A percentile compares a stretch with the other conserved stretches of the same genome.
phyloP scores from a whole-genome alignment of 495 filamentous ascomycete species.

The Penicillium salamii region DNA sequence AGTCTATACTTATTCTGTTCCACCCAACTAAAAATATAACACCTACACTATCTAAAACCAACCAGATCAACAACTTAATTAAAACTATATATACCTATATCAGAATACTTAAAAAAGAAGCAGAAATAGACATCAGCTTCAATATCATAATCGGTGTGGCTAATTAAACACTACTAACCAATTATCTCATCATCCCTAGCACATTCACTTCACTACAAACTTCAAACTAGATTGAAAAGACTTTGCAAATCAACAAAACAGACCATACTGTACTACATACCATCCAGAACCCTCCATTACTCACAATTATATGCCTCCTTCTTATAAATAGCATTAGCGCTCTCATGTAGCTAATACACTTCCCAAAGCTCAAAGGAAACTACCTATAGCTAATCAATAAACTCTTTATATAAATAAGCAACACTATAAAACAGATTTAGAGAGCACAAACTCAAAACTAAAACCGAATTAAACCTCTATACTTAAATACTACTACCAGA shows the following conservation, averaged over 20 bases:
- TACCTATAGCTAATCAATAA: neutral
- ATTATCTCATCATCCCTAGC: slow-evolving; percentile 30
- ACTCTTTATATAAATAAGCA: neutral
- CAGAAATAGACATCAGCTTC: slow-evolving; percentile 18
- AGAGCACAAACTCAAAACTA: neutral
- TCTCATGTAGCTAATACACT: neutral
- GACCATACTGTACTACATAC: neutral
- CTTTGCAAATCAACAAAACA: neutral
- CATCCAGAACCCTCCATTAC: neutral
- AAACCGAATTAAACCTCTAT: neutral
- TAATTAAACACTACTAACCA: slow-evolving; percentile 30
- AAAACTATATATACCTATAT: slow-evolving; percentile 21
- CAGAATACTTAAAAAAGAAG: slow-evolving; percentile 26
- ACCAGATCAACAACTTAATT: neutral
- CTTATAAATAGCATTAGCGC: neutral
- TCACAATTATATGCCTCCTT: neutral
- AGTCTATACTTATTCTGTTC: no score
- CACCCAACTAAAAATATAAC: no score
- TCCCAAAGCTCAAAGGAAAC: neutral
- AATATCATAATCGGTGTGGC: slow-evolving; percentile 25
- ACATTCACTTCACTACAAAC: slow-evolving; percentile 28
- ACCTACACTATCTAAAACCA: no score
- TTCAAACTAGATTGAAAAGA: neutral
- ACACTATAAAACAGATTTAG: neutral
- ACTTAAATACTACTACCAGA: neutral